Conservation (phyloP, 441 rosid species). For the Pelargonium australe region DNA sequence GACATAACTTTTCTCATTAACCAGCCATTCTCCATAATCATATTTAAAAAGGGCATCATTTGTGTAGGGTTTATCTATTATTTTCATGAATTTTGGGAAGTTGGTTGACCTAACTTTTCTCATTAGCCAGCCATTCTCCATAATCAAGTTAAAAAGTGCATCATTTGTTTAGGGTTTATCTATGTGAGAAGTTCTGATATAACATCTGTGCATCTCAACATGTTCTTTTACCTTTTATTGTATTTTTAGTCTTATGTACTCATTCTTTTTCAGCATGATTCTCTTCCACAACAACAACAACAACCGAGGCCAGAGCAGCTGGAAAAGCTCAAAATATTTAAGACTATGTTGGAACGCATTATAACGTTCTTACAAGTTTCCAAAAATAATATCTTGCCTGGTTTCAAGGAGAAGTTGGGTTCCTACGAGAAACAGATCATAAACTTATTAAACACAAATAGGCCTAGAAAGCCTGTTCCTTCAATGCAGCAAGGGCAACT, state of each 20-base stretch:
- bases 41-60: too few species aligned
- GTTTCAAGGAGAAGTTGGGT: conserved; percentile 59
- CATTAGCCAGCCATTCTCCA: too few species aligned
- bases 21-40: too few species aligned
- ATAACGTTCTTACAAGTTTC: conserved; percentile 46
- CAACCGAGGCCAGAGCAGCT: conserved; percentile 71
- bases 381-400: conserved; percentile 39
- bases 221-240: conserved; percentile 8
- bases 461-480: conserved; percentile 47
- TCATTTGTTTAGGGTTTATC: not conserved
- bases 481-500: conserved; percentile 59
- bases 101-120: too few species aligned
- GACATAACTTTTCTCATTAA: too few species aligned
- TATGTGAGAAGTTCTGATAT: not conserved
- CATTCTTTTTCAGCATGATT: conserved; percentile 39
- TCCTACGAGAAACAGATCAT: conserved; percentile 74
- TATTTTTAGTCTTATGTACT: conserved; percentile 16
- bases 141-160: not conserved
- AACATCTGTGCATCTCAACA: not conserved
- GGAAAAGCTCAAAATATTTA: conserved; percentile 59
- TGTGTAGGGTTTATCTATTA: too few species aligned
- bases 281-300: conserved; percentile 38
- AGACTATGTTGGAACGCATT: conserved; percentile 61
- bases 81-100: too few species aligned
- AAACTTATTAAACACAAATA: conserved; percentile 42